Evolutionary conservation across 805 yeast genomes (phyloP).

Genomic region (Komagataella mondaviorum): DNA sequence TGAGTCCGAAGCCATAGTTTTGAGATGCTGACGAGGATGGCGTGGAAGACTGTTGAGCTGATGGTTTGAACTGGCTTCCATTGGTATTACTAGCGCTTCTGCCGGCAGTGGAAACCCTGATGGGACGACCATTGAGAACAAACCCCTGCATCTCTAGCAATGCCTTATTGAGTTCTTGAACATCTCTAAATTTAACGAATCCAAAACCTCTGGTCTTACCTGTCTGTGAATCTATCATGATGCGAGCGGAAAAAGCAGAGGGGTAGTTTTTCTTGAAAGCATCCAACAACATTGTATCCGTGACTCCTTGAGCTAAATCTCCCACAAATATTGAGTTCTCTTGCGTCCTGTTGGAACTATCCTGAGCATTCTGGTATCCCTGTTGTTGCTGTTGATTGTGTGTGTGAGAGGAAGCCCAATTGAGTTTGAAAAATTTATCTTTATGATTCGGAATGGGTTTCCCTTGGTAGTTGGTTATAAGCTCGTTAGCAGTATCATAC

Average conservation of each 20-base stretch:
- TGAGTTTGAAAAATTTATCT: constrained; percentile 47
- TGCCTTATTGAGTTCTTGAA: constrained; percentile 59
- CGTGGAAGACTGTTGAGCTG: not conserved
- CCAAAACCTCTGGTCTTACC: constrained; percentile 78
- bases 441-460: constrained; percentile 53
- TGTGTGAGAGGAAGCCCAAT: constrained; percentile 50
- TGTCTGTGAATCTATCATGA: constrained; percentile 63
- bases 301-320: constrained; percentile 62
- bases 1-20: constrained; percentile 4
- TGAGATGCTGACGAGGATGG: not conserved
- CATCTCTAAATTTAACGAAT: constrained; percentile 63
- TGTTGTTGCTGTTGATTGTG: constrained; percentile 5
- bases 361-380: constrained; percentile 4
- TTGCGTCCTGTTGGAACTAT: constrained; percentile 2
- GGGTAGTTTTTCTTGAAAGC: constrained; percentile 59
- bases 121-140: constrained; percentile 57
- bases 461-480: constrained; percentile 53
- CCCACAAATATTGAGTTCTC: constrained; percentile 77
- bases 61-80: not conserved
- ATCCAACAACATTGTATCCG: constrained; percentile 51
- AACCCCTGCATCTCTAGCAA: constrained; percentile 73
- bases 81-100: constrained; percentile 5
- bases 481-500: constrained; percentile 47
- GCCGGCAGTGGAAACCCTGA: constrained; percentile 62
- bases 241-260: constrained; percentile 62